phyloP scores from a whole-genome alignment of 1,284 basidiomycete species.

The Apiotrichum domesticum region DNA sequence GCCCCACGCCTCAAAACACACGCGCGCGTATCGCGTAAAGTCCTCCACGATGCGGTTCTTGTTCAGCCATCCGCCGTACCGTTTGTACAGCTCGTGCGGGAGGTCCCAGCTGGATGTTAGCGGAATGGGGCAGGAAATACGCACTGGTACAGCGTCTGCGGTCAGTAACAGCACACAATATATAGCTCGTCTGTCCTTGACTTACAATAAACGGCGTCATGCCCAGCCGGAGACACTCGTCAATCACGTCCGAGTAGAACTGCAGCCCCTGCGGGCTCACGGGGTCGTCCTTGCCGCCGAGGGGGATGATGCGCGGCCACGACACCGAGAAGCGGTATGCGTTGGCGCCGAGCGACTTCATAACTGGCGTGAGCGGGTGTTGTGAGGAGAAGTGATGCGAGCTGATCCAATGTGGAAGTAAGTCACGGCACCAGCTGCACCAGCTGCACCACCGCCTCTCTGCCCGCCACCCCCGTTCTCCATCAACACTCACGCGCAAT shows the following conservation, averaged over 20 bases:
- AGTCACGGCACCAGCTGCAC: too few relatives aligned
- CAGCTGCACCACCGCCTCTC: neutral
- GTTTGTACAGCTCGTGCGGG: conserved; percentile 61
- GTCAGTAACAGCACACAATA: conserved; percentile 26
- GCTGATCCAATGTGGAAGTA: too few relatives aligned
- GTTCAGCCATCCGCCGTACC: conserved; percentile 61
- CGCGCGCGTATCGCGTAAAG: conserved; percentile 60
- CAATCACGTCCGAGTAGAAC: conserved; percentile 23
- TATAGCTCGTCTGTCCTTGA: conserved; percentile 37
- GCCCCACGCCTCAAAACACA: conserved; percentile 66
- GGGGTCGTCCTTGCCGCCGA: conserved; percentile 60
- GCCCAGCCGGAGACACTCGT: conserved; percentile 44
- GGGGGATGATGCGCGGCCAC: conserved; percentile 66
- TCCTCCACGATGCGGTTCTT: conserved; percentile 59
- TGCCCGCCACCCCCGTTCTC: neutral
- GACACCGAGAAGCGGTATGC: conserved; percentile 64
- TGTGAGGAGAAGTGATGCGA: too few relatives aligned
- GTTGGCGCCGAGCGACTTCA: conserved; percentile 58
- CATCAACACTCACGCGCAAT: conserved; percentile 51
- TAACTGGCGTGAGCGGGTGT: conserved; percentile 34
- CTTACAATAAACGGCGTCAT: conserved; percentile 59
- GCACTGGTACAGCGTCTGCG: conserved; percentile 61
- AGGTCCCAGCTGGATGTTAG: conserved; percentile 56
- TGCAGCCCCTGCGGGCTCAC: conserved; percentile 62
- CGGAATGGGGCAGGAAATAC: neutral